Percentiles rank a stretch among this genome's conserved stretches.
Evolutionary conservation across 2,329 filamentous ascomycete species (phyloP).

Genomic region (Cordyceps javanica): DNA sequence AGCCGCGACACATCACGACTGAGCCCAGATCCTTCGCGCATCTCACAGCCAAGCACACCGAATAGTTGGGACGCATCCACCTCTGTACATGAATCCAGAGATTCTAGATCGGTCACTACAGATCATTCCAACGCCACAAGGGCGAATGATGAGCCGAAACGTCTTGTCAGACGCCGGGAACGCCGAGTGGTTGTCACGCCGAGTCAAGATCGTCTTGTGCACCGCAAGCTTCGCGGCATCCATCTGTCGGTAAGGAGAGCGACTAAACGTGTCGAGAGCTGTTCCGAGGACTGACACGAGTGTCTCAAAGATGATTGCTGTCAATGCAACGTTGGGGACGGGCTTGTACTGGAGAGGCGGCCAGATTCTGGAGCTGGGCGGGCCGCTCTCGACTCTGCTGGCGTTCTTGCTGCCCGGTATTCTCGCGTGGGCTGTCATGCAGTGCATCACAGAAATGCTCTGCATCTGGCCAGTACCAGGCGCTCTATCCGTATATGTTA

Average conservation of each 20-base stretch:
- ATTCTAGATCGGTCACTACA: background rate
- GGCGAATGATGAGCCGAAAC: background rate
- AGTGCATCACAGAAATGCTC: conserved; percentile 25
- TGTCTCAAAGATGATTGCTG: conserved; percentile 22
- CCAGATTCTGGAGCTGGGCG: conserved; percentile 23
- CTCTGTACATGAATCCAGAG: no score
- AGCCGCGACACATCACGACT: background rate
- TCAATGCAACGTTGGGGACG: conserved; percentile 23
- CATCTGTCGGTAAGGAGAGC: conserved; percentile 19
- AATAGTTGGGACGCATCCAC: background rate
- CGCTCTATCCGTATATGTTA: conserved; percentile 25
- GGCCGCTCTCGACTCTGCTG: conserved; percentile 22
- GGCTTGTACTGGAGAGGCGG: conserved; percentile 26
- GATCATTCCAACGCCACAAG: background rate
- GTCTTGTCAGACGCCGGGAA: conserved; percentile 1
- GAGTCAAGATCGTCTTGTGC: conserved; percentile 11
- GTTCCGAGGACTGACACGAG: background rate
- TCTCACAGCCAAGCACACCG: background rate
- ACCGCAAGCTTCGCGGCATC: conserved; percentile 21
- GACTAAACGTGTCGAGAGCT: background rate
- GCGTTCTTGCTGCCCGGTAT: conserved; percentile 23
- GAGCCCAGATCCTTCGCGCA: background rate
- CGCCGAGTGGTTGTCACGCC: conserved; percentile 16
- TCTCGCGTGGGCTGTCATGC: conserved; percentile 26
- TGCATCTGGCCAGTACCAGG: conserved; percentile 28